Evolutionary conservation across 1,284 basidiomycete species (phyloP).

Genomic region (Leccinum griseonigrum): DNA sequence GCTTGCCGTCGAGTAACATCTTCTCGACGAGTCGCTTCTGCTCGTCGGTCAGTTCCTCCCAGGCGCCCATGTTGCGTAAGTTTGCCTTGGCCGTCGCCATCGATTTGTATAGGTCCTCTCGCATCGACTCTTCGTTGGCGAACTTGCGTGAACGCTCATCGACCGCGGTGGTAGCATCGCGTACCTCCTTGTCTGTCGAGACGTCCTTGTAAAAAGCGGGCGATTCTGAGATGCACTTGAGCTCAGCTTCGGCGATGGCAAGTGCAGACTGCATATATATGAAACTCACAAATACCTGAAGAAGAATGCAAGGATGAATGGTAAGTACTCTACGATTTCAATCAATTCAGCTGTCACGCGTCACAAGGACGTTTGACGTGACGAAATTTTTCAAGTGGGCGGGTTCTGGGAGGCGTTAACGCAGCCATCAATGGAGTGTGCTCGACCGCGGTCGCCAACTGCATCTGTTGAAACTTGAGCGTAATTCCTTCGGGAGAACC

Average conservation of each 20-base stretch:
- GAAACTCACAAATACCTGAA: constrained; percentile 66
- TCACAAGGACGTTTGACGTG: no score
- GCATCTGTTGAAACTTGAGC: no score
- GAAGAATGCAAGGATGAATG: constrained; percentile 31
- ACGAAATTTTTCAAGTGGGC: constrained; percentile 61
- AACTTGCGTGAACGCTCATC: constrained; percentile 69
- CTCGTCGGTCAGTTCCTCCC: constrained; percentile 60
- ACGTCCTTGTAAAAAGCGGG: constrained; percentile 73
- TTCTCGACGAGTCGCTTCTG: constrained; percentile 73
- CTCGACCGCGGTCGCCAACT: not conserved
- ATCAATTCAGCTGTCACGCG: no score
- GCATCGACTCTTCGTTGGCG: constrained; percentile 69
- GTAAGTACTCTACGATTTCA: no score
- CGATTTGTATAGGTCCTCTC: constrained; percentile 72
- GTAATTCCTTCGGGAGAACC: no score
- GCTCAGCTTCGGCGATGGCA: constrained; percentile 53
- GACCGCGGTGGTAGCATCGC: constrained; percentile 72
- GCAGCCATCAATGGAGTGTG: constrained; percentile 28
- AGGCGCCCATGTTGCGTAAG: constrained; percentile 53
- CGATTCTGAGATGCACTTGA: constrained; percentile 54
- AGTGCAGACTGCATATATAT: constrained; percentile 43
- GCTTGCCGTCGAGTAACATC: constrained; percentile 72
- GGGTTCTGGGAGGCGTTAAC: constrained; percentile 67
- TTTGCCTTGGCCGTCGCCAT: constrained; percentile 71
- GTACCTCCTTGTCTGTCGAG: constrained; percentile 63